Percentiles rank a stretch among this genome's conserved stretches.
These are phyloP conservation scores for Claviceps humidiphila DNA, from an alignment of 2,329 filamentous ascomycete species.

Conservation along the genomic window DNA sequence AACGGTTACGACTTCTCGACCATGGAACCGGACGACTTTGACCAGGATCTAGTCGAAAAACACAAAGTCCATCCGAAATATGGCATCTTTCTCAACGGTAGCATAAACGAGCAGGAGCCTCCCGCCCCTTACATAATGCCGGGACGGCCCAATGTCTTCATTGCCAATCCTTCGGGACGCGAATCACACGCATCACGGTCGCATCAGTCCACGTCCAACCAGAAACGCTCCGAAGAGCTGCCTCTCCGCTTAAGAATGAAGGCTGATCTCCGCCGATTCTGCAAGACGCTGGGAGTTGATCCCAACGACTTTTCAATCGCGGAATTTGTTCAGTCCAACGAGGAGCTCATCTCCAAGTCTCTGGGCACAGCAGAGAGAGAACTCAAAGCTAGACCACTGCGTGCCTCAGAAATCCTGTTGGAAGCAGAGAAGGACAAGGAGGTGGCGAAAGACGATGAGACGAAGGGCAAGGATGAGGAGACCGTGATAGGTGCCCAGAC, in stretches of 20 bases:
- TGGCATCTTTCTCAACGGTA: constrained; percentile 37
- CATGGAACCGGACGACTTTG: constrained; percentile 35
- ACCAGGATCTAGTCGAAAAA: constrained; percentile 34
- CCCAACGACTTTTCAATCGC: constrained; percentile 19
- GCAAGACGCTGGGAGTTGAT: constrained; percentile 21
- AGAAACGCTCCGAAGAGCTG: constrained; percentile 20
- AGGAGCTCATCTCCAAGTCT: constrained; percentile 21
- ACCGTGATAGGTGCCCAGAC: neutral
- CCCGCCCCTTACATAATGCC: constrained; percentile 29
- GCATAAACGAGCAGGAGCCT: constrained; percentile 30
- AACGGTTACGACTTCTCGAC: constrained; percentile 38
- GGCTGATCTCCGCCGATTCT: constrained; percentile 23
- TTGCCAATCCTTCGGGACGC: constrained; percentile 32
- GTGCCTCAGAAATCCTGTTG: constrained; percentile 14
- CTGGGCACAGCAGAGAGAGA: constrained; percentile 23
- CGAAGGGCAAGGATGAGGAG: neutral
- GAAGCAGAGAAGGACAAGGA: constrained; percentile 8
- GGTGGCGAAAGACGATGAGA: neutral
- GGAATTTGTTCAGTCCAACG: constrained; percentile 20
- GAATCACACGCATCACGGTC: constrained; percentile 36
- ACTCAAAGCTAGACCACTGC: constrained; percentile 17
- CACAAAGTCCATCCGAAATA: constrained; percentile 39
- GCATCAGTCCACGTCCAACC: constrained; percentile 22
- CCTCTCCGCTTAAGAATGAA: constrained; percentile 22
- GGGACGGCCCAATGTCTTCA: constrained; percentile 34